Percentiles rank a stretch among this genome's conserved stretches.
Conservation (phyloP, 192 early-diverging fungal species). For the Coemansia sp. region DNA sequence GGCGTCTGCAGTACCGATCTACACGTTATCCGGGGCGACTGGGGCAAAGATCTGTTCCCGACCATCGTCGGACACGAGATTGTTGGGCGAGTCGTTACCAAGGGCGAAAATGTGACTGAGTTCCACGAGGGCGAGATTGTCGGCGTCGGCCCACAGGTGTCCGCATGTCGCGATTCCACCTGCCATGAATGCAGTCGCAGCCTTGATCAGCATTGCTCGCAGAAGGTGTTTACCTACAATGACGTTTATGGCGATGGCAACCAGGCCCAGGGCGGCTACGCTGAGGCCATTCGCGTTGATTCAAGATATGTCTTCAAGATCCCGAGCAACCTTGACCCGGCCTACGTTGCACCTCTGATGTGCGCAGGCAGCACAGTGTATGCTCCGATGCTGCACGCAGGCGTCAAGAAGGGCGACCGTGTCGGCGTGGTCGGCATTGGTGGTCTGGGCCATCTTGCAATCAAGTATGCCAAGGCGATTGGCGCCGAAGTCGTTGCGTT, state of each 20-base stretch:
- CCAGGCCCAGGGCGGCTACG: slow-evolving; percentile 56
- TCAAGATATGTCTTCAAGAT: slow-evolving; percentile 63
- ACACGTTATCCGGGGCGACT: slow-evolving; percentile 63
- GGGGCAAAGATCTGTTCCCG: slow-evolving; percentile 48
- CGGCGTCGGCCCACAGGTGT: slow-evolving; percentile 65
- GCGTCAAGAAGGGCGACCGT: slow-evolving; percentile 57
- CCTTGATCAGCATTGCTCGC: slow-evolving; percentile 43
- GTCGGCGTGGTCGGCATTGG: slow-evolving; percentile 80
- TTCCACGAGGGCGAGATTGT: slow-evolving; percentile 60
- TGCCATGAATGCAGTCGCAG: slow-evolving; percentile 54
- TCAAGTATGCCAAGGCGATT: slow-evolving; percentile 59
- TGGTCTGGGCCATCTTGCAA: slow-evolving; percentile 70
- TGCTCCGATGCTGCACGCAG: slow-evolving; percentile 61
- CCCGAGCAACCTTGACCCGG: slow-evolving; percentile 50
- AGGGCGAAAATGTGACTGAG: slow-evolving; percentile 56
- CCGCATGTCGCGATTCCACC: slow-evolving; percentile 47
- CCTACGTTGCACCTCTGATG: slow-evolving; percentile 67
- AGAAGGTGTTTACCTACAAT: slow-evolving; percentile 54
- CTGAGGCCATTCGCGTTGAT: slow-evolving; percentile 60
- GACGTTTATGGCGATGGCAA: slow-evolving; percentile 53
- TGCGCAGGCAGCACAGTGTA: slow-evolving; percentile 83
- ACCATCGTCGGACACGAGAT: slow-evolving; percentile 69
- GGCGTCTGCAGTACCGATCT: slow-evolving; percentile 79
- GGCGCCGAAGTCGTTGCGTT: slow-evolving; percentile 54
- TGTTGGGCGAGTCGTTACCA: slow-evolving; percentile 58